Base-by-base conservation (phyloP, 2,329 filamentous ascomycete genomes). In the Epichloe glyceriae region DNA sequence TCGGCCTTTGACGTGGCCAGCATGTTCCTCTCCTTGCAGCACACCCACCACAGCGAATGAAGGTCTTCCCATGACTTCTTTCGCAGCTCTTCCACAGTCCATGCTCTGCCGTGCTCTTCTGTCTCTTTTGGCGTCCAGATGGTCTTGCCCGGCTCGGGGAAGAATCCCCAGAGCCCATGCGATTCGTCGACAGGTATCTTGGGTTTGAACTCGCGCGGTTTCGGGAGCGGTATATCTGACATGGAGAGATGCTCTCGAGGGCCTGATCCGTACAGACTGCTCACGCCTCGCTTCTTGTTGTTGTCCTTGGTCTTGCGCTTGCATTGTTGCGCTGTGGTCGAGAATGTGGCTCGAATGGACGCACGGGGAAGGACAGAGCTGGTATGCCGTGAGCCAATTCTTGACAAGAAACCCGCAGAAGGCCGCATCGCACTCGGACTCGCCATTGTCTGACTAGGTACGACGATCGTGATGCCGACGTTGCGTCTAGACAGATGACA, bases 161-260 rank as follows among this genome's bases (percentile, higher is more conserved):
- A 97, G 71, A 98, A 98, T 1, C 80, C 84, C 85, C 87, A 97
- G 11, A 98, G 82, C 33, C 89, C 91, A 68, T 98, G 93, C 57
- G 90, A 70, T 30, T 80, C 75, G 63, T 88, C 83, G 41, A 75
- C 76, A 55, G 78, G 65, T 34, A 85, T 65, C 45, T 73, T 65
- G 50, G 79, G 78, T 62, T 80, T 75, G 54, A 75, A 74, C 51
- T 83, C 74, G 53, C 63, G 63, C 6, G 93, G 90, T 62, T 78
- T 76, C 1, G 91, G 91, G 50, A 95, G 72, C 47, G 82, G 74
- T 43, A 83, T 76, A 60, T 84, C 79, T 41, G 80, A 83, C 53
- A 93, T 82, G 17, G 84, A 86, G 50, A 94, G 72, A n/a, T 77
- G 80, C 63, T 85, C 81, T 49, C 82, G 79, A 5, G 82, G 81